Conservation (phyloP, 1,284 basidiomycete species). For the Calocybe gambosa region DNA sequence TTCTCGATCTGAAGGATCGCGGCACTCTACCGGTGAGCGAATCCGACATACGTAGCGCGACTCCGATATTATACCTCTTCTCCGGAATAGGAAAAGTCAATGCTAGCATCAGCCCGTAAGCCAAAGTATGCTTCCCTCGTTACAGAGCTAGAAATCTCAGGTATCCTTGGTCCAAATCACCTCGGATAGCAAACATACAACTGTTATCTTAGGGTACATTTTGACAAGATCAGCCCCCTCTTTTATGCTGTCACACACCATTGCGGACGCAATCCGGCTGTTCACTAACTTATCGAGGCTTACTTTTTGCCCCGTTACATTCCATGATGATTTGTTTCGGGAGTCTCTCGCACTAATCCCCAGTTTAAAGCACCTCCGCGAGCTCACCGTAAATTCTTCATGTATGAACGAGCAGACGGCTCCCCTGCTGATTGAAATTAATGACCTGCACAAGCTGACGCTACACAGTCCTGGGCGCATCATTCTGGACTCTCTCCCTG, state of each 20-base stretch:
- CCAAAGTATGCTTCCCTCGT: slow-evolving; percentile 36
- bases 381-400: slow-evolving; percentile 34
- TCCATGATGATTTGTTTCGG: slow-evolving; percentile 31
- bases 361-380: slow-evolving; percentile 22
- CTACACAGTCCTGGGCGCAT: slow-evolving; percentile 37
- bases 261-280: slow-evolving; percentile 27
- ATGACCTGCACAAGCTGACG: slow-evolving; percentile 30
- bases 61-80: too few relatives aligned
- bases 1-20: slow-evolving; percentile 31
- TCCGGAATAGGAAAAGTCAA: slow-evolving; percentile 23
- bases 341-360: slow-evolving; percentile 26
- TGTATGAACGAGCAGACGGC: slow-evolving; percentile 31
- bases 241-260: slow-evolving; percentile 26
- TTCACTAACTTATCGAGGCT: slow-evolving; percentile 36
- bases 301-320: slow-evolving; percentile 32
- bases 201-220: slow-evolving; percentile 31
- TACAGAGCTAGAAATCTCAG: slow-evolving; percentile 35
- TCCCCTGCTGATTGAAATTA: slow-evolving; percentile 27
- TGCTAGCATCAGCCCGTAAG: slow-evolving; percentile 35
- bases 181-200: slow-evolving; percentile 1
- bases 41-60: too few relatives aligned
- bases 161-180: slow-evolving; percentile 22
- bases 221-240: slow-evolving; percentile 28
- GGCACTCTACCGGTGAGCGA: slow-evolving; percentile 28
- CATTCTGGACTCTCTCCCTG: slow-evolving; percentile 38